Percentiles rank a stretch among this genome's conserved stretches.
These are phyloP conservation scores for Quercus alba DNA, from an alignment of 306 rosid species.

Conservation along the genomic window DNA sequence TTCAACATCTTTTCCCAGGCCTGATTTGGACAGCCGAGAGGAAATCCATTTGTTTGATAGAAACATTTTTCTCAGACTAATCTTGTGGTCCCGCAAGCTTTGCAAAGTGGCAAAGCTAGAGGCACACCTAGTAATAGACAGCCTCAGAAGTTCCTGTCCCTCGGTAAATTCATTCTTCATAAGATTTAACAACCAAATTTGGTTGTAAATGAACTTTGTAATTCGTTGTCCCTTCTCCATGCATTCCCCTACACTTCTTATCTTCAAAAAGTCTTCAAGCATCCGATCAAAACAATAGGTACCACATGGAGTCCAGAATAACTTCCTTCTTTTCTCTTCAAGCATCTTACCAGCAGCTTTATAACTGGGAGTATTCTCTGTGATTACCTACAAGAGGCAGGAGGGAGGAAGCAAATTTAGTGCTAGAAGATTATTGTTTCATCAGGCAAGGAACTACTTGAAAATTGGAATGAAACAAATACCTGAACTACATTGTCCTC, in stretches of 20 bases:
- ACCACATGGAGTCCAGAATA: slow-evolving; percentile 96
- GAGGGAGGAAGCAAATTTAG: slow-evolving; percentile 14
- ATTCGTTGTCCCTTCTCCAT: slow-evolving; percentile 77
- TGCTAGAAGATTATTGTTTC: slow-evolving; percentile 15
- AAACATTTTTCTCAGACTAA: slow-evolving; percentile 69
- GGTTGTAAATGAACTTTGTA: slow-evolving; percentile 78
- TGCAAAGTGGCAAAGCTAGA: slow-evolving; percentile 83
- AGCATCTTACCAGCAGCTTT: slow-evolving; percentile 90
- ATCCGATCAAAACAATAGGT: slow-evolving; percentile 66
- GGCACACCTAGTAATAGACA: slow-evolving; percentile 55
- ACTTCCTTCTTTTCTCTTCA: slow-evolving; percentile 79
- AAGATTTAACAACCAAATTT: slow-evolving; percentile 76
- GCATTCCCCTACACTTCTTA: slow-evolving; percentile 82
- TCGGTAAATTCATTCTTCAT: slow-evolving; percentile 76
- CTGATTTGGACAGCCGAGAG: slow-evolving; percentile 58
- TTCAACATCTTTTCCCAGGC: slow-evolving; percentile 83
- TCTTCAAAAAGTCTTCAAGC: slow-evolving; percentile 80
- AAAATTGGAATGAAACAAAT: slow-evolving; percentile 39
- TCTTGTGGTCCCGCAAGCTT: slow-evolving; percentile 74
- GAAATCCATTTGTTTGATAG: slow-evolving; percentile 82
- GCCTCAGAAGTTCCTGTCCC: slow-evolving; percentile 78
- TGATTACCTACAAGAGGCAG: slow-evolving; percentile 55
- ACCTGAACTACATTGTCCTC: slow-evolving; percentile 96
- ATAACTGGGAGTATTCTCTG: slow-evolving; percentile 72
- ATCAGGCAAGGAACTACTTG: slow-evolving; percentile 18